Percentiles rank a stretch among this genome's conserved stretches.
phyloP scores from a whole-genome alignment of 768 basidiomycete genomes.

The Auriscalpium microsporum region DNA sequence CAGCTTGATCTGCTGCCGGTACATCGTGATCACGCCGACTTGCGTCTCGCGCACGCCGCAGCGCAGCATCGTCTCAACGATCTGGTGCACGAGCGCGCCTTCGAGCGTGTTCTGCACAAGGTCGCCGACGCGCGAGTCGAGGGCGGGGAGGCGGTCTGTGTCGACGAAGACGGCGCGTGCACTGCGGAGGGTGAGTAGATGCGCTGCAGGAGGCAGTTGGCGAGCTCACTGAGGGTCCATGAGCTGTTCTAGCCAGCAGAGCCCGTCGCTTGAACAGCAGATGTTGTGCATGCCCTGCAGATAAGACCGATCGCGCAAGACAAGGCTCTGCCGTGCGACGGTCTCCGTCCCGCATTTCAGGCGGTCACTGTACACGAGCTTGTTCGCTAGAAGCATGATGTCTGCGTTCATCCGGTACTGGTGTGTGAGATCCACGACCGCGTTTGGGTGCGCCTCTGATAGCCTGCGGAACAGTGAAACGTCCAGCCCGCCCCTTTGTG shows the following conservation, averaged over 20 bases:
- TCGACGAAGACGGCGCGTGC: constrained; percentile 90
- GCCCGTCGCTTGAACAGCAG: constrained; percentile 24
- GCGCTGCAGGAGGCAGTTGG: not conserved
- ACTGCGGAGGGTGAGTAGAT: constrained; percentile 29
- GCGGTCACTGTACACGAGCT: constrained; percentile 72
- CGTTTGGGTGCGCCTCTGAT: constrained; percentile 77
- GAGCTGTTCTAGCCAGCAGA: constrained; percentile 67
- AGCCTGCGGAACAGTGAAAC: constrained; percentile 83
- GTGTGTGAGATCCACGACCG: constrained; percentile 75
- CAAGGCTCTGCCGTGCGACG: constrained; percentile 54
- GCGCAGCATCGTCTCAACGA: constrained; percentile 54
- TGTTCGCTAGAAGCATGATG: constrained; percentile 88
- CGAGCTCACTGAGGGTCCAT: constrained; percentile 51
- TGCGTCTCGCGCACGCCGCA: constrained; percentile 61
- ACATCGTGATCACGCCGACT: constrained; percentile 85
- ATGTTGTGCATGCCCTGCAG: constrained; percentile 36
- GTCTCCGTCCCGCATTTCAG: constrained; percentile 70
- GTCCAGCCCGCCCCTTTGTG: constrained; percentile 81
- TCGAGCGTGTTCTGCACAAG: constrained; percentile 87
- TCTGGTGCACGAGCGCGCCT: constrained; percentile 57
- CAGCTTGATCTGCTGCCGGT: constrained; percentile 93
- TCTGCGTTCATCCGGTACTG: constrained; percentile 98
- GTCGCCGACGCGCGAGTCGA: constrained; percentile 77
- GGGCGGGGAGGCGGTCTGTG: constrained; percentile 74
- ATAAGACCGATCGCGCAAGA: constrained; percentile 39